phyloP scores from a whole-genome alignment of 164 flowering plant species.

The Platanus orientalis region DNA sequence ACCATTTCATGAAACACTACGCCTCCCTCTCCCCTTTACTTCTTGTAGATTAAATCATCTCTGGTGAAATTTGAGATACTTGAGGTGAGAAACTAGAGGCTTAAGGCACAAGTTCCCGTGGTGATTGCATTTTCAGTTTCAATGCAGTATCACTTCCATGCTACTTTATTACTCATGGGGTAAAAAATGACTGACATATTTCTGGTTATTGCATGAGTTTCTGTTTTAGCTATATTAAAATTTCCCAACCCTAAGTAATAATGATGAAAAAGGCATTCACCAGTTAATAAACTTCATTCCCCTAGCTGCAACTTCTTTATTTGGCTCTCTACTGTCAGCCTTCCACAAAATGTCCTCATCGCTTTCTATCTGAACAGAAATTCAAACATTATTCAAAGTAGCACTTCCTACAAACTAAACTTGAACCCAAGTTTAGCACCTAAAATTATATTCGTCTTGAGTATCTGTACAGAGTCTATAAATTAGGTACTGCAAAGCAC shows the following conservation, averaged over 20 bases:
- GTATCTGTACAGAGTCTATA: too few relatives aligned
- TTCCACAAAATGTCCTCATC: conserved; percentile 78
- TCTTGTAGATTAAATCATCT: background rate
- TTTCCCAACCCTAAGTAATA: background rate
- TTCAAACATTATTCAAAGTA: conserved; percentile 3
- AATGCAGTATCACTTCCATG: background rate
- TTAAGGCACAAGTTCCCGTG: background rate
- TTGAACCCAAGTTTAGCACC: background rate
- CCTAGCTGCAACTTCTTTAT: conserved; percentile 76
- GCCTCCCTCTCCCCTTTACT: background rate
- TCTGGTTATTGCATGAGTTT: background rate
- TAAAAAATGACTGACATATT: background rate
- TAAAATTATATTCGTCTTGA: too few relatives aligned
- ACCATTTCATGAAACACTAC: background rate
- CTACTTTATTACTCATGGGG: background rate
- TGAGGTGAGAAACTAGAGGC: background rate
- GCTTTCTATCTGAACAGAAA: conserved; percentile 60
- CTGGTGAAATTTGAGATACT: background rate
- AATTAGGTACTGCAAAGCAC: conserved; percentile 12
- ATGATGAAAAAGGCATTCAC: conserved; percentile 25
- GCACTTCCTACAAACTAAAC: background rate
- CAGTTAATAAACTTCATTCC: conserved; percentile 78
- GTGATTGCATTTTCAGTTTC: background rate
- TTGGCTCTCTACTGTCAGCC: conserved; percentile 66
- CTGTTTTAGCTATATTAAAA: background rate